These are phyloP conservation scores for Phenoliferia sp. DNA, from an alignment of 1,284 basidiomycete species.

Conservation along the genomic window DNA sequence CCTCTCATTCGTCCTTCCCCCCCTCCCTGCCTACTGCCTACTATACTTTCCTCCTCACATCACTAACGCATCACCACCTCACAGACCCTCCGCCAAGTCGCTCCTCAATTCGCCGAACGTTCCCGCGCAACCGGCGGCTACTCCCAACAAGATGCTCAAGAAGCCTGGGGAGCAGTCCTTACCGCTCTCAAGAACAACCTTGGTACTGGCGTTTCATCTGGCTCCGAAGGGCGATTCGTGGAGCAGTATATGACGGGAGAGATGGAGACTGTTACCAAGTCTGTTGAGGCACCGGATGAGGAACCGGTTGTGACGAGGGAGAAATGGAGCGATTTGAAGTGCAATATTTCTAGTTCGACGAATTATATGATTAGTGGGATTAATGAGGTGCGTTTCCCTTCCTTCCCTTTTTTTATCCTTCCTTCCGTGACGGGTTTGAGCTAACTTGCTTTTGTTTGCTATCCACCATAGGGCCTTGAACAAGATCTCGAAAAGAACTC, in stretches of 20 bases:
- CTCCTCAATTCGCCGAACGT: conserved; percentile 88
- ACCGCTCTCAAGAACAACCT: conserved; percentile 65
- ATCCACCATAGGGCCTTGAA: conserved; percentile 13
- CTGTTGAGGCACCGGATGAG: conserved; percentile 75
- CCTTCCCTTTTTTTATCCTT: background rate
- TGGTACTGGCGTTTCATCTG: conserved; percentile 44
- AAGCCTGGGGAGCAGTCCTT: conserved; percentile 84
- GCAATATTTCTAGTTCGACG: conserved; percentile 79
- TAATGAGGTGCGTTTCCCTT: conserved; percentile 66
- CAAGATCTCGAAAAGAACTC: conserved; percentile 71
- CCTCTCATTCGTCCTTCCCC: background rate
- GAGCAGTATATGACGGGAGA: conserved; percentile 80
- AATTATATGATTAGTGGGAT: conserved; percentile 90
- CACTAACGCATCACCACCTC: background rate
- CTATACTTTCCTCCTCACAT: background rate
- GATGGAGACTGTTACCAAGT: conserved; percentile 74
- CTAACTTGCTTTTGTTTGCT: background rate
- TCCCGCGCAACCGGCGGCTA: conserved; percentile 54
- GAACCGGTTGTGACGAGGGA: conserved; percentile 61
- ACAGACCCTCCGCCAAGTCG: conserved; percentile 62
- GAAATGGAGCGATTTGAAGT: conserved; percentile 80
- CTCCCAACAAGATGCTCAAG: conserved; percentile 95
- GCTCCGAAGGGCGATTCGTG: conserved; percentile 58
- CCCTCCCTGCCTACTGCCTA: background rate
- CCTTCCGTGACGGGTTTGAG: background rate